Percentiles rank a stretch among this genome's conserved stretches.
Evolutionary conservation across 1,139 yeast species (phyloP).

Genomic region (Arxiozyma telluris): DNA sequence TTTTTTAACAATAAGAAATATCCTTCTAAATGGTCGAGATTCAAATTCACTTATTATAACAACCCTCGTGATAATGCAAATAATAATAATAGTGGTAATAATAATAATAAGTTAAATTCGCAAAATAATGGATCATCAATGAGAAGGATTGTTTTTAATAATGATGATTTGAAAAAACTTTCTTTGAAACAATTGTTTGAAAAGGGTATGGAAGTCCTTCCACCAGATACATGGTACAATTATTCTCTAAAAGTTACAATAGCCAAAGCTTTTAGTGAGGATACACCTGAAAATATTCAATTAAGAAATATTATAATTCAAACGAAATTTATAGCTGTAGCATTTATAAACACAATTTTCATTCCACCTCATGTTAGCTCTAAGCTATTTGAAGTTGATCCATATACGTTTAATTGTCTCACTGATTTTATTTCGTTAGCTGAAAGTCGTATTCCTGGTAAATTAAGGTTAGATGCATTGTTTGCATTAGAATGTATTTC

Average conservation of each 20-base stretch:
- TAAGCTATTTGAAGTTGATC: constrained; percentile 63
- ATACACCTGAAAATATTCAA: constrained; percentile 44
- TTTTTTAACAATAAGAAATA: constrained; percentile 39
- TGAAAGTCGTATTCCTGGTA: constrained; percentile 38
- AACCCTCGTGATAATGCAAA: neutral
- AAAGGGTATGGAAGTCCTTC: constrained; percentile 49
- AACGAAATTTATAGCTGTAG: constrained; percentile 60
- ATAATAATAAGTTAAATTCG: neutral
- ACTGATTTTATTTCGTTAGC: constrained; percentile 63
- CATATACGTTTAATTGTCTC: constrained; percentile 60
- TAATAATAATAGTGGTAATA: neutral
- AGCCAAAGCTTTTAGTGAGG: constrained; percentile 64
- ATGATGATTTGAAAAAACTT: constrained; percentile 43
- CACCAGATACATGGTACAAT: constrained; percentile 54
- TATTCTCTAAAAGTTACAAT: constrained; percentile 54
- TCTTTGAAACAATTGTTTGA: constrained; percentile 57
- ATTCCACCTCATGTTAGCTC: constrained; percentile 45
- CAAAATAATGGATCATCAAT: constrained; percentile 14
- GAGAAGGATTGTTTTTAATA: constrained; percentile 35
- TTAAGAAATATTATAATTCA: constrained; percentile 53
- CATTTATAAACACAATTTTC: constrained; percentile 47
- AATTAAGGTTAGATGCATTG: constrained; percentile 51
- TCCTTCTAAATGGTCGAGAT: constrained; percentile 50
- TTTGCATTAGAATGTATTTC: constrained; percentile 67
- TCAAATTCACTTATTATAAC: constrained; percentile 49